A percentile compares a stretch with the other conserved stretches of the same genome.
These are phyloP conservation scores for Tylopilus rubrobrunneus DNA, from an alignment of 768 basidiomycete genomes.

Conservation along the genomic window DNA sequence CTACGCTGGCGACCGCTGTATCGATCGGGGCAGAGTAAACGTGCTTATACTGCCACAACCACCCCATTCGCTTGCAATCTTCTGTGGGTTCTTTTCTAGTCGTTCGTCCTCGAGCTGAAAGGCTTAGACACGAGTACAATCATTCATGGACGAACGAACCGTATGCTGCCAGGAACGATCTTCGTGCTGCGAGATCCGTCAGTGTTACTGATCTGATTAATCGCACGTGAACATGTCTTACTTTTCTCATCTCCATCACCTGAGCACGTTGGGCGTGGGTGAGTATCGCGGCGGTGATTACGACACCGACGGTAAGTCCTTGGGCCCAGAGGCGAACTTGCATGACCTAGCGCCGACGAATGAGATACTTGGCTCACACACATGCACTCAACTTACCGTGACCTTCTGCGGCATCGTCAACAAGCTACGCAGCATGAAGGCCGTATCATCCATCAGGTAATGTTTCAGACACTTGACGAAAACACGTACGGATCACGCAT, in stretches of 20 bases:
- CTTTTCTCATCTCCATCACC: constrained; percentile 29
- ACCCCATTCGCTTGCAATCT: not conserved
- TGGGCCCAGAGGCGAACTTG: constrained; percentile 90
- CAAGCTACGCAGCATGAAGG: constrained; percentile 32
- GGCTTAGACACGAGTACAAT: not conserved
- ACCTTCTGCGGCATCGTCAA: constrained; percentile 56
- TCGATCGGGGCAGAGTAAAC: too few relatives aligned
- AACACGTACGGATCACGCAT: constrained; percentile 59
- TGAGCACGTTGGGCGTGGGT: constrained; percentile 47
- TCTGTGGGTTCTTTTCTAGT: constrained; percentile 17
- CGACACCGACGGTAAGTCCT: constrained; percentile 70
- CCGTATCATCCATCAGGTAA: not conserved
- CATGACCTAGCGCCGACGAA: constrained; percentile 43
- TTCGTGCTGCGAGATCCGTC: constrained; percentile 15
- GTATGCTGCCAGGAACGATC: constrained; percentile 25
- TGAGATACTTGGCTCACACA: not conserved
- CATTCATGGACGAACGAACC: constrained; percentile 15
- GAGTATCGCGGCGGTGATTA: constrained; percentile 68
- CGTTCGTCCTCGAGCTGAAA: constrained; percentile 29
- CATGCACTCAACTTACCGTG: not conserved
- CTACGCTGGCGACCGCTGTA: too few relatives aligned
- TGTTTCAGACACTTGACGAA: not conserved
- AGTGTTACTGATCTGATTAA: not conserved
- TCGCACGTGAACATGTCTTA: not conserved
- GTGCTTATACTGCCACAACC: too few relatives aligned